Evolutionary conservation across 202 grass and related monocot genomes (phyloP), one percentile per base, ranked within the genome.

Genomic region (Musa balbisiana): DNA sequence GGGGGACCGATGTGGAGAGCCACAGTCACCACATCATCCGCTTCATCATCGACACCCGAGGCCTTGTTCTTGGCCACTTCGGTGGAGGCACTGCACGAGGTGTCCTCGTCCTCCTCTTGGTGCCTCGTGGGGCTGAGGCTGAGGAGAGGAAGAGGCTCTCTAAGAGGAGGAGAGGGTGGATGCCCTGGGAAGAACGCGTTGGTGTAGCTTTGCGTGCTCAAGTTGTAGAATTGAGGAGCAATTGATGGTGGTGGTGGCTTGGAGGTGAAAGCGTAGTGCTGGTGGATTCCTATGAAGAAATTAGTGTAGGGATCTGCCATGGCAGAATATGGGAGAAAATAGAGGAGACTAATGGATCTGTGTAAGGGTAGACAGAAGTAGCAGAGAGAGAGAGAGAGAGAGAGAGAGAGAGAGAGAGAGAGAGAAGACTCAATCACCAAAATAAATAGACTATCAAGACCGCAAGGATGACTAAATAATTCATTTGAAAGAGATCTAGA

Each of bases 1-100:
- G 91, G 91, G 20, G 90, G 87, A 65, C 91, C 91, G 58, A 93
- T 93, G 85, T 93, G 87, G 56, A 93, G 67, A 69, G 91, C 83
- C 15, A 93, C 91, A 3, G 91, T 87, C 78, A 93, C 71, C 13
- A 24, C 85, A 56, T 82, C 71, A 25, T 88, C 73, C 13, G 59
- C 10, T 2, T 5, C 17, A 17, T 22, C 17, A 49, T 43, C 67
- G 15, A 13, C 4, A 16, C 66, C 11, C 51, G 60, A 8, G 58
- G 5, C 54, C 56, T 62, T 64, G 53, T 19, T 73, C 58, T 73
- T 52, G 27, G 49, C 21, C 10, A 43, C 69, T 23, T 22, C 55
- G 62, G 58, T 56, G n/a, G 23, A 21, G 19, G 26, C 20, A 20
- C 65, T 68, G 65, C 24, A 78, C 23, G 76, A 67, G 51, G 62